Evolutionary conservation across 2,329 filamentous ascomycete species (phyloP), one percentile per base, ranked within the genome.

Genomic region (Paecilomyces fulvus): DNA sequence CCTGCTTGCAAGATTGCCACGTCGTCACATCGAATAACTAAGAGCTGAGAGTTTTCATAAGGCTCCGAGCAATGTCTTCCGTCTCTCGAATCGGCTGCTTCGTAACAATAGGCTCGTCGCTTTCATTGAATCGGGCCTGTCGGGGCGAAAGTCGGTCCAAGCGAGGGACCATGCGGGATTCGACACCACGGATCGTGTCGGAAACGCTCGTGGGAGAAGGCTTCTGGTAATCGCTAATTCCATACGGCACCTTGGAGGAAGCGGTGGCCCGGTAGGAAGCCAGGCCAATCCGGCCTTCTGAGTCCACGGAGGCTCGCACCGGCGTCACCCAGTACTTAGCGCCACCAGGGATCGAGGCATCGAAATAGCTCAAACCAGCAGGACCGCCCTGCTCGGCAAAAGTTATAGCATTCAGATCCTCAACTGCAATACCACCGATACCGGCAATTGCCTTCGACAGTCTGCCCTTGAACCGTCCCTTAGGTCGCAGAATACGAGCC

Each of bases 401-500:
- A 30, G 63, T 69, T 64, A 69, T 68, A 51, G 67, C 63, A 49
- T 70, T 70, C 54, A 68, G 51, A 43, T 75, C 72, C 49, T 75
- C 72, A 12, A 73, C 67, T 8, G 71, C 72, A 54, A 73, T 70
- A 69, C 74, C 73, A 64, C 66, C 74, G 49, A 76, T 66, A 69
- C 73, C 73, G 14, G 70, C 65, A 52, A 72, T 64, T 21, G 71
- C 70, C 58, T 66, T 71, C 10, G 63, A 63, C 46, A 58, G 58
- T 30, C 60, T 65, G 55, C 70, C 70, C 56, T 67, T 69, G 49
- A 67, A 66, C 37, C 67, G 65, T 51, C 65, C 67, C 66, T 73
- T 77, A 4, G 79, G 76, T 52, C 77, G 72, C 55, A 88, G 66
- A 20, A 86, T 77, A 59, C 85, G 82, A 3, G 83, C 81, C 58